Conservation (phyloP, 2,329 filamentous ascomycete genomes). For the Aspergillus caelatus region DNA sequence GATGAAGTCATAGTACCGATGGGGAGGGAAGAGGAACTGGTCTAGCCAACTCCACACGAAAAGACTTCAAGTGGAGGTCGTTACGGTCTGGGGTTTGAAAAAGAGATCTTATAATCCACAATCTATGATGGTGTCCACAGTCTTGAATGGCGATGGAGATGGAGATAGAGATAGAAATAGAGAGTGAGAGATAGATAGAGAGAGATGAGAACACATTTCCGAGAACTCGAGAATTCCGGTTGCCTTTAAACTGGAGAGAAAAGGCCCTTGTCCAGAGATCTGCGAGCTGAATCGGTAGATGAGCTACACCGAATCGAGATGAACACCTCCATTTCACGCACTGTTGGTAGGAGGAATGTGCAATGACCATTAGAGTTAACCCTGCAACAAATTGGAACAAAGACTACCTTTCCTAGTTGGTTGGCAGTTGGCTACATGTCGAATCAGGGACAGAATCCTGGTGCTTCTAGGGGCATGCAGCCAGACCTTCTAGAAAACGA, state of each 20-base stretch:
- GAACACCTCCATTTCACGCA: neutral
- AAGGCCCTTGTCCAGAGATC: neutral
- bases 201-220: neutral
- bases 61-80: neutral
- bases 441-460: neutral
- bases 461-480: neutral
- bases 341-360: neutral
- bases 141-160: neutral
- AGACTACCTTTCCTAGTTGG: neutral
- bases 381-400: neutral
- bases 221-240: neutral
- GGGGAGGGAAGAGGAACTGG: neutral
- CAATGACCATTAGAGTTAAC: neutral
- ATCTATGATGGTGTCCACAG: neutral
- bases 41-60: neutral
- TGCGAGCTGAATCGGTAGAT: neutral
- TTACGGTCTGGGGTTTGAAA: neutral
- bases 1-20: slow-evolving; percentile 26
- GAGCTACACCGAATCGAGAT: neutral
- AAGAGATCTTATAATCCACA: neutral
- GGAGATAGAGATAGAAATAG: neutral
- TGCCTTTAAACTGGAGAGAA: neutral
- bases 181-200: neutral
- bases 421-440: neutral
- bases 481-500: neutral